Percentiles rank a stretch among this genome's conserved stretches.
These are phyloP conservation scores for Monosporascus sp. DNA, from an alignment of 2,329 filamentous ascomycete species.

Conservation along the genomic window DNA sequence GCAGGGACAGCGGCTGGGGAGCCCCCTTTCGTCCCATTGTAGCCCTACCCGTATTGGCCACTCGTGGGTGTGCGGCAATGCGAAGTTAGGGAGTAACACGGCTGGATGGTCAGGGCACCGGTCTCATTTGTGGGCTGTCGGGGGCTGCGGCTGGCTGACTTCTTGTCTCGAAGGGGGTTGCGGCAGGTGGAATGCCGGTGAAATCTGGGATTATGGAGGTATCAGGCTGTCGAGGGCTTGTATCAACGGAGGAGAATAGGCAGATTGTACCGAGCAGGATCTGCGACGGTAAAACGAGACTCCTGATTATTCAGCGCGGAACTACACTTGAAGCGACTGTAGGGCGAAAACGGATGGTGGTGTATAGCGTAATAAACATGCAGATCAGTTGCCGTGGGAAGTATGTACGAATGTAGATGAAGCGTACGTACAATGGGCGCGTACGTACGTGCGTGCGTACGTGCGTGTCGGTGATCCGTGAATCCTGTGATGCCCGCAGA, in stretches of 20 bases:
- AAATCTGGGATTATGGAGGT: slow-evolving; percentile 20
- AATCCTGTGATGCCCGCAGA: neutral
- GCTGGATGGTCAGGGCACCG: neutral
- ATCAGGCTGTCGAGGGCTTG: slow-evolving; percentile 21
- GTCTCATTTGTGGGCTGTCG: neutral
- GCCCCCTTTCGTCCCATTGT: slow-evolving; percentile 55
- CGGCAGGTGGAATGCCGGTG: slow-evolving; percentile 7
- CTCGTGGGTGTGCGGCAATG: neutral
- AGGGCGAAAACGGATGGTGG: neutral
- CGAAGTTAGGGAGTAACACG: too few species aligned
- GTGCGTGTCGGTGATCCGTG: neutral
- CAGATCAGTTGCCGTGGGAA: neutral
- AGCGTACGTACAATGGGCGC: too few species aligned
- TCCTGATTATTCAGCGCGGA: neutral
- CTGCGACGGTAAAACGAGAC: slow-evolving; percentile 6
- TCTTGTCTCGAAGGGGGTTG: neutral
- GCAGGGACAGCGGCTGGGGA: slow-evolving; percentile 54
- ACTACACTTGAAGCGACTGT: neutral
- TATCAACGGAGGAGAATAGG: slow-evolving; percentile 6
- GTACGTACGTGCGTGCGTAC: too few species aligned
- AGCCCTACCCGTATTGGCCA: neutral
- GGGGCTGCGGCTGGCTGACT: neutral
- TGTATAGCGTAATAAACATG: neutral
- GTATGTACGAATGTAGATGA: too few species aligned
- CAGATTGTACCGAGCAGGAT: slow-evolving; percentile 8